These are phyloP conservation scores for Pseudohalonectria lignicola DNA, from an alignment of 2,329 filamentous ascomycete species.

Conservation along the genomic window DNA sequence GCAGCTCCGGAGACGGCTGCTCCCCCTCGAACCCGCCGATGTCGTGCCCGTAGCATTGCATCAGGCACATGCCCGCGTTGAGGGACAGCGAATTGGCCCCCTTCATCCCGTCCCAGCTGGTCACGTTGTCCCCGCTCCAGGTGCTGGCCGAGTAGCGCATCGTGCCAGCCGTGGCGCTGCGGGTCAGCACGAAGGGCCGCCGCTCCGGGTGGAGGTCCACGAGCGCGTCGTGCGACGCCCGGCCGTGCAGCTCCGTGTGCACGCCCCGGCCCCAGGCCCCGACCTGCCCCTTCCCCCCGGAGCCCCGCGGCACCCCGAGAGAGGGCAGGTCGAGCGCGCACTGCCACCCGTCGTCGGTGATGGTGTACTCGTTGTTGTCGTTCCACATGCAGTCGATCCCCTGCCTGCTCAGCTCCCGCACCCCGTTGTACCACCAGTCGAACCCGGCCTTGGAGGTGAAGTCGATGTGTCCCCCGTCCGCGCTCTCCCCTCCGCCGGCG, in stretches of 20 bases:
- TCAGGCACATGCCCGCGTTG: slow-evolving; percentile 55
- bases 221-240: slow-evolving; percentile 58
- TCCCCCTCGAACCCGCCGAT: slow-evolving; percentile 68
- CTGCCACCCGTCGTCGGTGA: slow-evolving; percentile 55
- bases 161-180: slow-evolving; percentile 60
- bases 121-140: slow-evolving; percentile 68
- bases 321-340: slow-evolving; percentile 40
- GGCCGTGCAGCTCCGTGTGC: slow-evolving; percentile 61
- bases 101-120: slow-evolving; percentile 63
- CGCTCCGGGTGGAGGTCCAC: slow-evolving; percentile 44
- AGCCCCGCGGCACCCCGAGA: slow-evolving; percentile 17
- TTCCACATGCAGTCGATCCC: slow-evolving; percentile 72
- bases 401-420: slow-evolving; percentile 46
- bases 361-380: slow-evolving; percentile 67
- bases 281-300: slow-evolving; percentile 33
- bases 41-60: slow-evolving; percentile 63
- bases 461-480: slow-evolving; percentile 60
- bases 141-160: slow-evolving; percentile 60
- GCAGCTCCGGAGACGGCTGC: slow-evolving; percentile 58
- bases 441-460: slow-evolving; percentile 59
- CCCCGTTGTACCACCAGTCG: slow-evolving; percentile 62
- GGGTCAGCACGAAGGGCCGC: slow-evolving; percentile 58
- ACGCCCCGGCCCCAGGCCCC: slow-evolving; percentile 60
- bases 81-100: slow-evolving; percentile 59
- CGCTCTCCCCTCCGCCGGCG: slow-evolving; percentile 59